Evolutionary conservation across 768 basidiomycete genomes (phyloP), one percentile per base, ranked within the genome.

Genomic region (Dioszegia hungarica): DNA sequence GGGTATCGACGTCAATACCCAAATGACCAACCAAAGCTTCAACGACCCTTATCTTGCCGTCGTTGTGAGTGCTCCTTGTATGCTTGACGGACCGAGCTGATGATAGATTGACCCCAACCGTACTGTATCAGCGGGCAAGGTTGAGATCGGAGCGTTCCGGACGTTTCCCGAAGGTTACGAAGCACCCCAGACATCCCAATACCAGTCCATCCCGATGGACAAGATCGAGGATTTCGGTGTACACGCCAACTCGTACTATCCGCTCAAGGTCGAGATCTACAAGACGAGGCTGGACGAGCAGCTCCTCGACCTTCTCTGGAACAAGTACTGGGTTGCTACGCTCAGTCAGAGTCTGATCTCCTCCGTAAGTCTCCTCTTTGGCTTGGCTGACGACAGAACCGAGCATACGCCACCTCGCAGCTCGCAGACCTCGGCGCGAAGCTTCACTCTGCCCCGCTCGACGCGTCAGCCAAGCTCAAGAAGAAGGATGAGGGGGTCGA

Each of bases 221-320:
- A 99, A 99, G 80, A 93, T 99, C 57, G 95, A 98, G 76, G 95
- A 99, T 75, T 99, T 99, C 71, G 95, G 95, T 75, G 95, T 97
- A 3, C 95, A 99, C 69, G 92, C 94, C 31, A 89, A 89, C 69
- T 86, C 90, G 59, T 99, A 99, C 75, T 99, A 99, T 74, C 88
- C 84, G 22, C 81, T 99, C 14, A 92, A 94, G 29, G 87, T 99
- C 17, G 86, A 92, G 72, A 87, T 97, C 50, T 99, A 95, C 84
- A 97, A 95, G 77, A 89, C 86, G 24, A 85, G 82, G 57, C 78
- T 93, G 47, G 95, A 99, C 73, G 86, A 85, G 28, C 85, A 92
- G 68, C 79, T 99, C 2, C 81, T 99, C 39, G 89, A 88, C 20
- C 78, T 93, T 71, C 77, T 99, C 52, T 98, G 94, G 94, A 98